Evolutionary conservation across 768 basidiomycete species (phyloP).

Genomic region (Lentinula boryana): DNA sequence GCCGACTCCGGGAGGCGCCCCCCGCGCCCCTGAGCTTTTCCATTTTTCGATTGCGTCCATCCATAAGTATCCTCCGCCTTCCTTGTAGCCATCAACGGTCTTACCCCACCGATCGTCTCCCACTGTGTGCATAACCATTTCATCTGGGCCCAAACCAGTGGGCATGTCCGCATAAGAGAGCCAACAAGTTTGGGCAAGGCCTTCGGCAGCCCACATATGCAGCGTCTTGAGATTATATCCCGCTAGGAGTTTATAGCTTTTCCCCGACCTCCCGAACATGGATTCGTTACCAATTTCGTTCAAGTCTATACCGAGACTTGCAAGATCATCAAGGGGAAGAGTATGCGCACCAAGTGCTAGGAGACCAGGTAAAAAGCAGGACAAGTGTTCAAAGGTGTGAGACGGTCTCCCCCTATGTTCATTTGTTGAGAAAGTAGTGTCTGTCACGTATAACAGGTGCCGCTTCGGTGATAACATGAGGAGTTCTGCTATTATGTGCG

Average conservation of each 20-base stretch:
- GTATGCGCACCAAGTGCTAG: constrained; percentile 65
- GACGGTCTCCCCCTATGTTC: constrained; percentile 26
- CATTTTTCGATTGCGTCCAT: constrained; percentile 43
- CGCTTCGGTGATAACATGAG: constrained; percentile 64
- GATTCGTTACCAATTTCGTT: constrained; percentile 32
- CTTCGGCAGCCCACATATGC: constrained; percentile 73
- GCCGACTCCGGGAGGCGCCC: constrained; percentile 48
- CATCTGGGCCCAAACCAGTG: constrained; percentile 64
- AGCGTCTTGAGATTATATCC: constrained; percentile 52
- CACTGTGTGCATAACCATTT: constrained; percentile 33
- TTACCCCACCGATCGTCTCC: constrained; percentile 13
- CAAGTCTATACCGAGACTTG: constrained; percentile 40
- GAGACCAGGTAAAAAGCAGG: constrained; percentile 74
- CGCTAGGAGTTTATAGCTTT: constrained; percentile 29
- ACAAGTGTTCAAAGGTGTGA: constrained; percentile 64
- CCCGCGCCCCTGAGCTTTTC: constrained; percentile 38
- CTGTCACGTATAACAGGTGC: constrained; percentile 64
- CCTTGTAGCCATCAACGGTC: constrained; percentile 13
- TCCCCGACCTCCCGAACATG: constrained; percentile 27
- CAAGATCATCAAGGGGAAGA: constrained; percentile 50
- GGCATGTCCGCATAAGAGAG: constrained; percentile 66
- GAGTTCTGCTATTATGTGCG: constrained; percentile 55
- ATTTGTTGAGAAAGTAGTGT: constrained; percentile 26
- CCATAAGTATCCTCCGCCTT: constrained; percentile 31
- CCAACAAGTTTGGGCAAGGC: constrained; percentile 68